A percentile compares a stretch with the other conserved stretches of the same genome.
These are phyloP conservation scores for Royoungia palumana DNA, from an alignment of 768 basidiomycete genomes.

Conservation along the genomic window DNA sequence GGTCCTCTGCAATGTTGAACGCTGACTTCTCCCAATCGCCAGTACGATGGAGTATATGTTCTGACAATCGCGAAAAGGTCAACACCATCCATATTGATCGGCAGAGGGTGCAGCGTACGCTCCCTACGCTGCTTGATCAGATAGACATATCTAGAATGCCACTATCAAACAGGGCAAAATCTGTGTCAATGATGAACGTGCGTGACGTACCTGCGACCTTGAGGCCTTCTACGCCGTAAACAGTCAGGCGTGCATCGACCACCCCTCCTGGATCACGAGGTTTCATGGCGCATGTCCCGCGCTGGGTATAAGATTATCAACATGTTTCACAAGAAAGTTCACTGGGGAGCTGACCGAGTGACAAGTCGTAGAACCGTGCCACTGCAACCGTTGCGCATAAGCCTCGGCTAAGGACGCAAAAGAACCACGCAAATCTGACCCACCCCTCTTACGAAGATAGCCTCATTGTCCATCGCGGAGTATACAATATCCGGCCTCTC, in stretches of 20 bases:
- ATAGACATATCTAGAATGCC: slow-evolving; percentile 32
- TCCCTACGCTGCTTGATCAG: slow-evolving; percentile 3
- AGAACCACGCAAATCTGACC: neutral
- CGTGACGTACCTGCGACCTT: slow-evolving; percentile 14
- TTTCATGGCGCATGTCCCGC: slow-evolving; percentile 72
- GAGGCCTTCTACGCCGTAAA: slow-evolving; percentile 9
- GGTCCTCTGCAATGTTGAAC: slow-evolving; percentile 53
- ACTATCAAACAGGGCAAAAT: neutral
- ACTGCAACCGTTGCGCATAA: neutral
- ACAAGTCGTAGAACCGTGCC: neutral
- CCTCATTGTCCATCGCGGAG: slow-evolving; percentile 32
- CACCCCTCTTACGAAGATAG: slow-evolving; percentile 18
- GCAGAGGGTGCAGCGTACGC: neutral
- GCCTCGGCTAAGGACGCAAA: neutral
- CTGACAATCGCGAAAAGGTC: slow-evolving; percentile 1
- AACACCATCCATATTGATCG: no score
- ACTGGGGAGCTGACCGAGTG: neutral
- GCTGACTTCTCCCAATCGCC: slow-evolving; percentile 62
- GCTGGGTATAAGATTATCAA: slow-evolving; percentile 28
- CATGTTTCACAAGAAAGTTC: neutral
- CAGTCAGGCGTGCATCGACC: slow-evolving; percentile 12
- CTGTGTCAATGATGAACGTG: no score
- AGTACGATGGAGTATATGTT: slow-evolving; percentile 45
- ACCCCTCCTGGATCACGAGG: slow-evolving; percentile 15
- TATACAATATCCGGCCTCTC: slow-evolving; percentile 31